Base-by-base conservation (phyloP, 345 rosid species). In the Melaleuca alternifolia region DNA sequence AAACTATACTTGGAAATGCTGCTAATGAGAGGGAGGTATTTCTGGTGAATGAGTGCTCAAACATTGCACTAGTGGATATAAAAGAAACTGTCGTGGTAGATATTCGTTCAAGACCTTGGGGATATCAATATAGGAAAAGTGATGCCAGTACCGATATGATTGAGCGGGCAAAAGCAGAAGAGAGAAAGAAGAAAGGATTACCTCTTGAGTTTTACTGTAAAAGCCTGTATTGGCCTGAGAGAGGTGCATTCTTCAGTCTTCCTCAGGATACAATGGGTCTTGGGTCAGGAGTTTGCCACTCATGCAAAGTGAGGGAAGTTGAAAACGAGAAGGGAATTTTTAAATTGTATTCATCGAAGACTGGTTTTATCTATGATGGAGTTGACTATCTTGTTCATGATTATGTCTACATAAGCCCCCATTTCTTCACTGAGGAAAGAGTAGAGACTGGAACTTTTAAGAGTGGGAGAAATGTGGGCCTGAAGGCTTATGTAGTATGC, bases 1-100 rank as follows among this genome's bases (percentile, higher is more conserved):
- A 91, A 85, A 95, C 98, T 50, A 93, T 95, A 87, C 93, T 95
- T 24, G 93, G 93, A 4, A 90, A 90, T 87, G 88, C 94, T 76
- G 94, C 92, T 23, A 92, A 90, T 30, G 94, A 94, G 88, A 93
- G 96, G 56, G 97, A 95, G 86, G 87, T 95, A 26, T 95, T 95
- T 83, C 82, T 95, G 83, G 90, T 91, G 57, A 88, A 93, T 87
- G 90, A 90, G 50, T 95, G 97, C 89, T 85, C 86, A 46, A 90
- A 88, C 33, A 85, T 90, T 86, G 91, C 92, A 86, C 86, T 94
- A 79, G 90, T 85, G 51, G 92, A 93, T 75, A 86, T 94, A 75
- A 91, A 91, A 88, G 91, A 89, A 85, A 77, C 87, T 48, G 91
- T 84, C 24, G 84, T 77, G 28, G 88, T 92, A 14, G 93, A 94